Percentiles rank a stretch among this genome's conserved stretches.
phyloP scores from a whole-genome alignment of 2,329 filamentous ascomycete genomes.

The Clarireedia sp. region DNA sequence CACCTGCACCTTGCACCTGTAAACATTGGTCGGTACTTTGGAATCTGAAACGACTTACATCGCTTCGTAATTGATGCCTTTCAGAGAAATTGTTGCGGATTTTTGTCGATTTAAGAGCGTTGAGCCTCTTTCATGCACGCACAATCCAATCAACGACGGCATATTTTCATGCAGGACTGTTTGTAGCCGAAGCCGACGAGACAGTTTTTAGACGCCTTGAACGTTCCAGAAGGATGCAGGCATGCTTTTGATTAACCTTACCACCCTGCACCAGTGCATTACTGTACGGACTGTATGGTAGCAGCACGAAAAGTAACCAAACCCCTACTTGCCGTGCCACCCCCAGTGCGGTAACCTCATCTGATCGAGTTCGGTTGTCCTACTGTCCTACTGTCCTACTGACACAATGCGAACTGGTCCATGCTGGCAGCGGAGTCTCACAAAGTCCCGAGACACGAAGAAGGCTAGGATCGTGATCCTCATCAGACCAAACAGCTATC shows the following conservation, averaged over 20 bases:
- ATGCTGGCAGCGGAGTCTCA: no score
- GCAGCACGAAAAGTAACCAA: neutral
- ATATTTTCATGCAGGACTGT: neutral
- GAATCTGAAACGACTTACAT: neutral
- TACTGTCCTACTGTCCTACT: no score
- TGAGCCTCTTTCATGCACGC: neutral
- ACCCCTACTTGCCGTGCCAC: neutral
- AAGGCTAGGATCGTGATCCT: neutral
- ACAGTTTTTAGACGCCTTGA: conserved; percentile 3
- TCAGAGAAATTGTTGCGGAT: no score
- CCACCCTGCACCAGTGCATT: no score
- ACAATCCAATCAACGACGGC: neutral
- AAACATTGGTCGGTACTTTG: neutral
- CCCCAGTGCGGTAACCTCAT: conserved; percentile 3
- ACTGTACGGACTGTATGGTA: no score
- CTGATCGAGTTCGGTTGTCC: neutral
- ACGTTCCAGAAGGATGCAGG: conserved; percentile 8
- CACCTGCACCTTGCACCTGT: neutral
- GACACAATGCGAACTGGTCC: neutral
- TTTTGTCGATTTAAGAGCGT: no score
- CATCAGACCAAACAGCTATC: neutral
- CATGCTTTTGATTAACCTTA: neutral
- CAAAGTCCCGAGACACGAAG: neutral
- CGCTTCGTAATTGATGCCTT: no score
- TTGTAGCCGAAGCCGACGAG: neutral